Evolutionary conservation across 371 early-diverging fungal genomes (phyloP).

Genomic region (Blakeslea trispora): DNA sequence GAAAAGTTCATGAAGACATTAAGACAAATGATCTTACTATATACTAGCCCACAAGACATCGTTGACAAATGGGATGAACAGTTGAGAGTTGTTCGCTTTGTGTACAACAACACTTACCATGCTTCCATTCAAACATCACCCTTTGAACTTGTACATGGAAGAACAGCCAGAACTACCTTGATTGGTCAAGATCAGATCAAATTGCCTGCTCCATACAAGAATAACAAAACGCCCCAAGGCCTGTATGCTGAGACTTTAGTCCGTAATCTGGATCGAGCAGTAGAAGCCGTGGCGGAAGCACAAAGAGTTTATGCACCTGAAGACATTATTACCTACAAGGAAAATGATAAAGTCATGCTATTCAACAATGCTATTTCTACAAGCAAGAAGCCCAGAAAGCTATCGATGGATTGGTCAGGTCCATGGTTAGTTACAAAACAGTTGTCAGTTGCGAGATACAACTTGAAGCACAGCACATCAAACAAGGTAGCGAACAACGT

Average conservation of each 20-base stretch:
- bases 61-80: neutral
- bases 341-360: neutral
- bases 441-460: neutral
- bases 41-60: neutral
- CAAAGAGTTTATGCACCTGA: neutral
- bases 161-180: constrained; percentile 1
- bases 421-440: neutral
- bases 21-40: neutral
- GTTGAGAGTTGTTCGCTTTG: neutral
- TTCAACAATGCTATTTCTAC: neutral
- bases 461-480: neutral
- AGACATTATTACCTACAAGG: neutral
- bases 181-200: neutral
- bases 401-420: constrained; percentile 3
- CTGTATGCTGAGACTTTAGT: neutral
- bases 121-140: neutral
- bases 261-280: neutral
- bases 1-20: constrained; percentile 5
- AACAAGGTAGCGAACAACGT: neutral
- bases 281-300: neutral
- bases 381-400: neutral
- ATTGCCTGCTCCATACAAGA: neutral
- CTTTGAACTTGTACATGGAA: neutral
- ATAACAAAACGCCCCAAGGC: neutral
- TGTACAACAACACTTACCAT: constrained; percentile 1